These are phyloP conservation scores for Fagopyrum homotropicum DNA, from an alignment of 148 eudicot species.

Conservation along the genomic window DNA sequence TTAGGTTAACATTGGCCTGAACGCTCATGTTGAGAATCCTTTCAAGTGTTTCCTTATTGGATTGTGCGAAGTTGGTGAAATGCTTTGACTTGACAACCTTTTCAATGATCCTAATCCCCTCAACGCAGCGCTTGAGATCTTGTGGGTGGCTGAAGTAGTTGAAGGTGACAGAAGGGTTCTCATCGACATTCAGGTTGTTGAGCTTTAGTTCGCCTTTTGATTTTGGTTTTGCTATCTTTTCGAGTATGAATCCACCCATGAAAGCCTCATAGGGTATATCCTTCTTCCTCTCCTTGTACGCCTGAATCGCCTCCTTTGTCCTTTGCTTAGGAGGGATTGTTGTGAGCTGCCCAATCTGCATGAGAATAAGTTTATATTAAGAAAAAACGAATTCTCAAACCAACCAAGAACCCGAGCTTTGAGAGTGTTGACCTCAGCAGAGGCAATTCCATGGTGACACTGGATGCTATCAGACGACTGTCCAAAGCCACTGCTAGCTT, in stretches of 20 bases:
- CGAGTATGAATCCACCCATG: constrained; percentile 78
- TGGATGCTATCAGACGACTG: constrained; percentile 60
- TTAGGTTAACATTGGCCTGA: constrained; percentile 56
- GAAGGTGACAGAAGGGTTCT: constrained; percentile 75
- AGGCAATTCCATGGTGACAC: constrained; percentile 65
- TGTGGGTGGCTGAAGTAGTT: constrained; percentile 82
- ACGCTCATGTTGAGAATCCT: constrained; percentile 74
- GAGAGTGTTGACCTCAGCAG: constrained; percentile 68
- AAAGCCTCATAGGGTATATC: constrained; percentile 72
- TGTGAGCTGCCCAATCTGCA: constrained; percentile 87
- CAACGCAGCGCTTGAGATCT: constrained; percentile 55
- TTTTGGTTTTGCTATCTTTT: constrained; percentile 57
- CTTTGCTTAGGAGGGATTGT: constrained; percentile 90
- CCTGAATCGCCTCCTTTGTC: constrained; percentile 57
- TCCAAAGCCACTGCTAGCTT: constrained; percentile 91
- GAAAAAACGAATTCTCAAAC: neutral
- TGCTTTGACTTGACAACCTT: constrained; percentile 40
- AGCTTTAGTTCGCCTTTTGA: constrained; percentile 64
- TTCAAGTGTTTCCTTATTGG: constrained; percentile 28
- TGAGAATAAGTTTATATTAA: neutral
- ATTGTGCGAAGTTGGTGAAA: constrained; percentile 37
- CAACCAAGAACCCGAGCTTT: neutral
- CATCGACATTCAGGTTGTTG: constrained; percentile 40
- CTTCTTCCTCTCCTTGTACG: constrained; percentile 38
- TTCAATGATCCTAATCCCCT: constrained; percentile 53